Evolutionary conservation across 306 rosid genomes (phyloP).

Genomic region (Astragalus membranaceus): DNA sequence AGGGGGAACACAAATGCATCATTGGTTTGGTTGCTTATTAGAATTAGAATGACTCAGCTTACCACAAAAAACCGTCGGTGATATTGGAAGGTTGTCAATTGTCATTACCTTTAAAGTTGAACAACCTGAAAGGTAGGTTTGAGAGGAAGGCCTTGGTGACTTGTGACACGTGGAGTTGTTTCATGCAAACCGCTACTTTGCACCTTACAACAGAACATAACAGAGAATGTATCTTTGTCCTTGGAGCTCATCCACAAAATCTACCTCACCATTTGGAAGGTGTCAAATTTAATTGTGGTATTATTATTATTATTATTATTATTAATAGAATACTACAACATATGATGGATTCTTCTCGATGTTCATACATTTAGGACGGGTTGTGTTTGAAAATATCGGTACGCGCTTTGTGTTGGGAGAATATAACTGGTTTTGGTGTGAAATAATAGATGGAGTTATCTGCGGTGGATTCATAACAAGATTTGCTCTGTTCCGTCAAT

Average conservation of each 20-base stretch:
- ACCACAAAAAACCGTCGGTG: constrained; percentile 8
- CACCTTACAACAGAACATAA: background rate
- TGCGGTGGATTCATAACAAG: too few species aligned
- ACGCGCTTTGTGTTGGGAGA: too few species aligned
- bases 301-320: background rate
- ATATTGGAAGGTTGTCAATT: constrained; percentile 1
- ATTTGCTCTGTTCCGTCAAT: too few species aligned
- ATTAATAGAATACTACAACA: background rate
- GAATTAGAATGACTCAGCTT: constrained; percentile 11
- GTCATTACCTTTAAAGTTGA: background rate
- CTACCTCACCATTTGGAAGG: background rate
- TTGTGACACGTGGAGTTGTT: background rate
- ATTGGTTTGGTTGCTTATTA: background rate
- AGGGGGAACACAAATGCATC: constrained; percentile 18
- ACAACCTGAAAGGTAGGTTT: background rate
- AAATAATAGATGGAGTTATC: too few species aligned
- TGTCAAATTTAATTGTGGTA: background rate
- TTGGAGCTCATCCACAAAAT: background rate
- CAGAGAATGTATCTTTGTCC: too few species aligned
- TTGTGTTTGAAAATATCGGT: background rate
- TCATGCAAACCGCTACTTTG: background rate
- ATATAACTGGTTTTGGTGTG: too few species aligned
- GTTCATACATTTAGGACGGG: background rate
- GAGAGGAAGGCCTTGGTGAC: background rate
- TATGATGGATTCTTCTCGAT: background rate